These are phyloP conservation scores for Decorospora gaudefroyi DNA, from an alignment of 2,329 filamentous ascomycete genomes.

Conservation along the genomic window DNA sequence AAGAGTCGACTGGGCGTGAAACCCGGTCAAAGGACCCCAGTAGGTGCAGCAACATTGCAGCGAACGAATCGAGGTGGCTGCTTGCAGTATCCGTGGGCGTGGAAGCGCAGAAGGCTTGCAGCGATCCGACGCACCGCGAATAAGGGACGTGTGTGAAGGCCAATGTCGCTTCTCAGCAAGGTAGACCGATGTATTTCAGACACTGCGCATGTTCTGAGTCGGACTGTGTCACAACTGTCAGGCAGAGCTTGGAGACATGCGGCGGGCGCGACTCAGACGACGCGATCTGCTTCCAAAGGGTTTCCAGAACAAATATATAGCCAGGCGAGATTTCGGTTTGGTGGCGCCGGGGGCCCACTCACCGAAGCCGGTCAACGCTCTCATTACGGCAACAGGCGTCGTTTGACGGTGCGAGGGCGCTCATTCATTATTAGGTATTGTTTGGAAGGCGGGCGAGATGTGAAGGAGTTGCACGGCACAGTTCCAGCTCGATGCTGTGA, in stretches of 20 bases:
- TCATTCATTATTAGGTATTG: too few relatives aligned
- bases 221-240: conserved; percentile 15
- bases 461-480: conserved; percentile 8
- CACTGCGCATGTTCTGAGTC: conserved; percentile 17
- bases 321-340: conserved; percentile 27
- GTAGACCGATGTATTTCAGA: conserved; percentile 23
- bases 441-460: conserved; percentile 2
- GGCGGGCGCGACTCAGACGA: conserved; percentile 13
- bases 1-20: conserved; percentile 36
- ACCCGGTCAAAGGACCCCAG: conserved; percentile 28
- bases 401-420: neutral
- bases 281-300: conserved; percentile 19
- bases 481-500: too few relatives aligned
- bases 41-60: conserved; percentile 34
- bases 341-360: conserved; percentile 28
- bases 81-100: conserved; percentile 37
- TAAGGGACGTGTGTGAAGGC: conserved; percentile 33
- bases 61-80: conserved; percentile 24
- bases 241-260: conserved; percentile 12
- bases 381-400: conserved; percentile 22
- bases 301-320: conserved; percentile 31
- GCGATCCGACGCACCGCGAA: conserved; percentile 28
- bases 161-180: conserved; percentile 20
- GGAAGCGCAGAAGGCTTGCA: conserved; percentile 41
- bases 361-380: conserved; percentile 28